Base-by-base conservation (phyloP, 176 grass and related monocot species). In the Eleusine coracana region DNA sequence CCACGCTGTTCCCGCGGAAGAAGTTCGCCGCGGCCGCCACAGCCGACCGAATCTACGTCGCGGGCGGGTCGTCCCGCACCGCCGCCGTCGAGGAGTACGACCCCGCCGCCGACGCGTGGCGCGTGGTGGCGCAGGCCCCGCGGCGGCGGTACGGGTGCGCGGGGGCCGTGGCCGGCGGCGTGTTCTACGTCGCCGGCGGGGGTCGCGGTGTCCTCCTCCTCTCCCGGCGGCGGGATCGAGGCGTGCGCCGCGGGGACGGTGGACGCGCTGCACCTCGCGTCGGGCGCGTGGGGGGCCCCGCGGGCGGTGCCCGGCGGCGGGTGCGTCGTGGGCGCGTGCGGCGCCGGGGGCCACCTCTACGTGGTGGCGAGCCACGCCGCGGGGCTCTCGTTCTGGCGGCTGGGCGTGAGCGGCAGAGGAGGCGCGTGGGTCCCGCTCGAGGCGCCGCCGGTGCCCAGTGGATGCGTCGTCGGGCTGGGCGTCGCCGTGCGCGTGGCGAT, bases 31-130 rank as follows among this genome's bases (percentile, higher is more conserved):
- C 89, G 1, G 86, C 92, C 4, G 84, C 86, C 23, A 66, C 92
- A 56, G 83, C 83, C 6, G 92, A 41, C 7, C 86, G 87, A 81
- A 87, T 97, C 81, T 97, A 91, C 66, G 88, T 97, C 46, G 86
- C 92, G 7, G 95, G 95, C 27, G 95, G 95, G 13, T 87, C 88
- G 1, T 84, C 92, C 11, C 73, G 92, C 1, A 92, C 90, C 0
- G 88, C 84, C 2, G 88, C 92, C 10, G 90, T 97, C 1, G 95
- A 97, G 84, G 92, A 97, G 92, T 97, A 97, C 87, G 92, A 94
- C 66, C 92, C 95, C 12, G 51, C 56, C 0, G 37, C 52, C 29
- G 86, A 94, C 82, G 85, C 77, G 25, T 97, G 95, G 95, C 86
- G 86, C 40, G 86, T 93, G 21, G 80, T 94, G 1, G 74, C 74